A percentile compares a stretch with the other conserved stretches of the same genome.
Evolutionary conservation across 768 basidiomycete genomes (phyloP).

Genomic region (Naematelia encephala): DNA sequence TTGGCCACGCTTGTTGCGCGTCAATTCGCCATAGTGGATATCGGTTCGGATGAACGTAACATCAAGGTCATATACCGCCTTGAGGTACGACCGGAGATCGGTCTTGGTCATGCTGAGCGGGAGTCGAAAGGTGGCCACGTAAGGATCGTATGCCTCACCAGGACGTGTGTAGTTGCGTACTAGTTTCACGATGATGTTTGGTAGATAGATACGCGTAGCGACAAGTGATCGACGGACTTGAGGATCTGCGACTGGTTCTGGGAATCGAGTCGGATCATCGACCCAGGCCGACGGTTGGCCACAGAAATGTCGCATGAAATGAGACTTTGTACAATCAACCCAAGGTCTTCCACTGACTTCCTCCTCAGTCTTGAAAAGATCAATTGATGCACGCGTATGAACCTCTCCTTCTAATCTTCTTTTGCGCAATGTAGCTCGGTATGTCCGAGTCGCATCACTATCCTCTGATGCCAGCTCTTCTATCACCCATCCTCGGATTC

Average conservation of each 20-base stretch:
- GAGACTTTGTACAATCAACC: neutral
- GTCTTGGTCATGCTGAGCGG: conserved; percentile 85
- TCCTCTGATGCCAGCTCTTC: neutral
- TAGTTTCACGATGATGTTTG: conserved; percentile 77
- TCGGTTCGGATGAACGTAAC: conserved; percentile 95
- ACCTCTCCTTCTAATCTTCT: neutral
- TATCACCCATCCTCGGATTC: conserved; percentile 23
- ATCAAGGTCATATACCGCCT: conserved; percentile 77
- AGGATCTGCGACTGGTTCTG: neutral
- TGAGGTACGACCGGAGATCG: conserved; percentile 81
- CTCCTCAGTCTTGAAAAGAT: neutral
- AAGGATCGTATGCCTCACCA: conserved; percentile 84
- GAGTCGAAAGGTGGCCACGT: conserved; percentile 89
- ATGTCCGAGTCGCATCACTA: neutral
- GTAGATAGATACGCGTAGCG: conserved; percentile 81
- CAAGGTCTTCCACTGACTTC: neutral
- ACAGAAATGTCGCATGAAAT: neutral
- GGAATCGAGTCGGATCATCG: neutral
- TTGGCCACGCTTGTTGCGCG: conserved; percentile 36
- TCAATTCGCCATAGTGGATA: conserved; percentile 68
- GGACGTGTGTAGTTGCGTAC: conserved; percentile 75
- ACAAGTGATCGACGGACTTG: conserved; percentile 45
- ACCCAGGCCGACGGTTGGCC: neutral
- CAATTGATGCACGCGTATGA: neutral
- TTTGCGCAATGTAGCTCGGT: neutral